phyloP scores from a whole-genome alignment of 345 rosid genomes.

The Theobroma cacao region DNA sequence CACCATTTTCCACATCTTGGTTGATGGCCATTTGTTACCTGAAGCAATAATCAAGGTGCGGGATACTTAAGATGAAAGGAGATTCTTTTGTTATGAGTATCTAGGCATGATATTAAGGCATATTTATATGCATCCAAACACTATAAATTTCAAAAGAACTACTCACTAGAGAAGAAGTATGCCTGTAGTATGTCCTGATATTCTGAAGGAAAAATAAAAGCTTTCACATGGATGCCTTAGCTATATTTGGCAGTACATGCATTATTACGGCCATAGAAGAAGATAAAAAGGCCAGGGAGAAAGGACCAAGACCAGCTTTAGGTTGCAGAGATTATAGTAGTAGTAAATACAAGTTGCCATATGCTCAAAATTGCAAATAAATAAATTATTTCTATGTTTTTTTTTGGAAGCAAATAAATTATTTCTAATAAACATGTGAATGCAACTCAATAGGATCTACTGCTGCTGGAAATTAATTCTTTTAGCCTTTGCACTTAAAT shows the following conservation, averaged over 20 bases:
- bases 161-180: neutral
- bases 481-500: too few species aligned
- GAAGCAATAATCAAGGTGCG: neutral
- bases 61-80: neutral
- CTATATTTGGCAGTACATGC: neutral
- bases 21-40: constrained; percentile 28
- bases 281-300: neutral
- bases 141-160: neutral
- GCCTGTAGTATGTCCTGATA: neutral
- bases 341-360: neutral
- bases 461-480: neutral
- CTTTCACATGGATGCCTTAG: neutral
- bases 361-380: neutral
- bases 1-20: constrained; percentile 26
- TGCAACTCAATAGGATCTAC: neutral
- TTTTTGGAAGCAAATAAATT: neutral
- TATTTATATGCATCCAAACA: neutral
- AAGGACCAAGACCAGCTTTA: neutral
- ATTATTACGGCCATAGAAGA: neutral
- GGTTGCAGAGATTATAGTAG: neutral
- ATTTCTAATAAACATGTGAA: neutral
- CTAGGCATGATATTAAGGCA: neutral
- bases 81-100: neutral
- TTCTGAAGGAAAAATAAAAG: neutral
- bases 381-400: neutral